Evolutionary conservation across 2,329 filamentous ascomycete genomes (phyloP), one percentile per base, ranked within the genome.

Genomic region (Ophiosphaerella narmari): DNA sequence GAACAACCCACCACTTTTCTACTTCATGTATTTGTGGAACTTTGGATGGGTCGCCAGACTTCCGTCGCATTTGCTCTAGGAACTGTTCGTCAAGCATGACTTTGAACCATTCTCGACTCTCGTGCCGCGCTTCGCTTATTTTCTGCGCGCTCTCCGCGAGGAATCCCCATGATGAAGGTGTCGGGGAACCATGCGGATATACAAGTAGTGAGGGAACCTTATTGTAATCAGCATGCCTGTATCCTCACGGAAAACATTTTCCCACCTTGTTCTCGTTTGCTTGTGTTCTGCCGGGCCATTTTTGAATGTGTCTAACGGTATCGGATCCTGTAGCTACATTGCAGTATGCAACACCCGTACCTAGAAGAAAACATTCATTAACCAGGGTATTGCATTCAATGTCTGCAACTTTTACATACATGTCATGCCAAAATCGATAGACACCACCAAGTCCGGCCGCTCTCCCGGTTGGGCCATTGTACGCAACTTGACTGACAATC

Each of bases 251-350:
- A 40, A 14, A 29, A 29, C 11, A 7, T 29, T 2, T 11, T 8
- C 26, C 26, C 16, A 53, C 50, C 55, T 83, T 84, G 52, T 81
- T 79, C 53, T 83, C 80, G 41, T 78, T 78, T 47, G 75, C 76
- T 47, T 79, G 78, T 5, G 75, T 77, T 34, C 76, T 75, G 2
- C 80, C 80, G 0, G 80, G 81, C 80, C 80, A 83, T 66, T 80
- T 77, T 60, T 79, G 67, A 2, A 73, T 62, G 43, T 66, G 68
- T 4, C 68, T 50, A 0, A 72, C 58, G 1, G 47, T 63, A 12
- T 66, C 62, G 4, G 59, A 62, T 9, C 68, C 67, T 3, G 66
- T 66, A 1, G 68, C 65, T 13, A 70, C 58, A 24, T 73, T 73
- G 31, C 63, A 62, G 23, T 73, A 73, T 8, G 71, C 63, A 8